Evolutionary conservation across 352 stramenopile species (phyloP), one percentile per base, ranked within the genome.

Genomic region (Phytophthora megakarya): DNA sequence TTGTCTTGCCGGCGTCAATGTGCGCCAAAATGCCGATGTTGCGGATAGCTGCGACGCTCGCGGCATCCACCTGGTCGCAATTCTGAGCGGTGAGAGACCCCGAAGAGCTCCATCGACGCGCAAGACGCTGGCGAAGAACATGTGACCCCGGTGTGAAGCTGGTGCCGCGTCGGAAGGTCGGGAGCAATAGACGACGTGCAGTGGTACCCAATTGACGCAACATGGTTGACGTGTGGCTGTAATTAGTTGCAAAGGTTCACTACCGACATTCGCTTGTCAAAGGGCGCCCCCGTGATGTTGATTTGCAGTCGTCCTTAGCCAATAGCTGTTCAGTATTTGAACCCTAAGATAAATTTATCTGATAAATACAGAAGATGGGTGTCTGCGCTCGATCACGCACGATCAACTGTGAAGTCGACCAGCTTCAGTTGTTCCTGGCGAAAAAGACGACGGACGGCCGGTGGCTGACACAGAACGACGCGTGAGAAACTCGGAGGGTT

Each of bases 1-100:
- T 99, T 9, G 97, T 99, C 83, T 99, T 99, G 16, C 97, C 97
- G 8, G 97, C 96, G 76, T 99, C 97, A 65, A 99, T 99, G 80
- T 99, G 97, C 23, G 97, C 97, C 75, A 99, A 94, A 73, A 99
- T 99, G 62, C 97, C 97, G 72, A 99, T 99, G 81, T 99, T 99
- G 56, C 97, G 91, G 77, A 96, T 87, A 43, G 7, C 32, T 12
- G 58, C 55, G 11, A 77, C 46, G 46, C 43, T 55, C 25, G 51
- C 59, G 35, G 42, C 57, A 18, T 67, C 53, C 37, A 67, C 56
- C 55, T 68, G 65, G 23, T 22, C 38, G 35, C 5, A 58, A 13
- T 74, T 72, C 21, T 37, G 18, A 11, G 35, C 28, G 15, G 44
- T 55, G 11, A 57, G 23, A 5, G 65, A 59, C 19, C 19, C 18